Evolutionary conservation across 2,329 filamentous ascomycete genomes (phyloP).

Genomic region (Diaporthe batatas): DNA sequence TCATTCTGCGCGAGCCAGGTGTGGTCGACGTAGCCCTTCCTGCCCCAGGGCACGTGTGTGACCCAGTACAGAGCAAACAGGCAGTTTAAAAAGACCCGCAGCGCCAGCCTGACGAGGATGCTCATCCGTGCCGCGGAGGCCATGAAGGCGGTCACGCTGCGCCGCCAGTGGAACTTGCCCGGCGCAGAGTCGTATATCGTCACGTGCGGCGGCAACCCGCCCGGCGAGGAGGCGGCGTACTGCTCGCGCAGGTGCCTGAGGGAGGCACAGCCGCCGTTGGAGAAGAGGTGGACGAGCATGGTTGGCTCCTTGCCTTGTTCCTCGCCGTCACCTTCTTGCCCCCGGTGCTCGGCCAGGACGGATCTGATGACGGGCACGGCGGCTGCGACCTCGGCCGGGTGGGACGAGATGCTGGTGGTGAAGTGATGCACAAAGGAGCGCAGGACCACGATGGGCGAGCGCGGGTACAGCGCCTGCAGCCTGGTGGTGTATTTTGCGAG

Average conservation of each 20-base stretch:
- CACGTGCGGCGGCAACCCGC: slow-evolving; percentile 56
- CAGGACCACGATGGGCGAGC: slow-evolving; percentile 61
- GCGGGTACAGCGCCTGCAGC: slow-evolving; percentile 60
- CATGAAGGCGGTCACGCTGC: slow-evolving; percentile 56
- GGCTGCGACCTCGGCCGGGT: slow-evolving; percentile 53
- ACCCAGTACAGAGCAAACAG: slow-evolving; percentile 51
- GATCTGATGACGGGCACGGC: slow-evolving; percentile 57
- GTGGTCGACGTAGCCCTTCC: slow-evolving; percentile 49
- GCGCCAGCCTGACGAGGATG: slow-evolving; percentile 47
- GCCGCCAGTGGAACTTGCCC: slow-evolving; percentile 57
- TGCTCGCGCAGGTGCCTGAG: slow-evolving; percentile 55
- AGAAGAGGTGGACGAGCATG: slow-evolving; percentile 64
- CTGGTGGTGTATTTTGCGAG: slow-evolving; percentile 64
- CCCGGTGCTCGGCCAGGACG: slow-evolving; percentile 46
- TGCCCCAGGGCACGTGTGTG: slow-evolving; percentile 49
- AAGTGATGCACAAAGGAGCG: slow-evolving; percentile 56
- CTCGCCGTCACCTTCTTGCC: slow-evolving; percentile 36
- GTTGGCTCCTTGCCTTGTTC: slow-evolving; percentile 45
- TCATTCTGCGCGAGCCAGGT: slow-evolving; percentile 57
- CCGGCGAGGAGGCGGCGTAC: slow-evolving; percentile 42
- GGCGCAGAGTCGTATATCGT: slow-evolving; percentile 64
- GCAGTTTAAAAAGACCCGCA: slow-evolving; percentile 52
- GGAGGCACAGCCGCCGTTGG: slow-evolving; percentile 64
- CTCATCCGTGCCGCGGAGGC: slow-evolving; percentile 50
- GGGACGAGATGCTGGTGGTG: slow-evolving; percentile 49